These are phyloP conservation scores for Pichia terricola DNA, from an alignment of 1,139 yeast genomes.

Conservation along the genomic window DNA sequence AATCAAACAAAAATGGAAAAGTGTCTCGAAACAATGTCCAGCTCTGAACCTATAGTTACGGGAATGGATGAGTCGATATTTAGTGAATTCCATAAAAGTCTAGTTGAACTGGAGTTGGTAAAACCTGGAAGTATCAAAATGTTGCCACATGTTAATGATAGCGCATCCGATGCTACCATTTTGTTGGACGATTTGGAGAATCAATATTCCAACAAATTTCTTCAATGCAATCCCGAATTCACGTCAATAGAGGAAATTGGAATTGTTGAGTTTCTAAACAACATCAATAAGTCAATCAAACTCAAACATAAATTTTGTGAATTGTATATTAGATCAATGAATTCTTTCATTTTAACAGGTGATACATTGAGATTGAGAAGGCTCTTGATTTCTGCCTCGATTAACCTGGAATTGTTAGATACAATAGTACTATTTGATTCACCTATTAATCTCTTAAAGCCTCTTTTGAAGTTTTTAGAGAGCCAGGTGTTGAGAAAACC, in stretches of 20 bases:
- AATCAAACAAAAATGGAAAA: conserved; percentile 21
- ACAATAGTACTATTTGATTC: conserved; percentile 14
- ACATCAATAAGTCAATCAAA: conserved; percentile 10
- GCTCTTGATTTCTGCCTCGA: conserved; percentile 17
- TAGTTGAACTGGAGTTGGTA: conserved; percentile 17
- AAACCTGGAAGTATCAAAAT: conserved; percentile 8
- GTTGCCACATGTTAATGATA: too few species aligned
- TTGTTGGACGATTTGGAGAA: conserved; percentile 11
- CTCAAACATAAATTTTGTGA: conserved; percentile 14
- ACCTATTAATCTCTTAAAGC: conserved; percentile 19
- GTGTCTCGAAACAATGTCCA: neutral
- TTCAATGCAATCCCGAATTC: conserved; percentile 25
- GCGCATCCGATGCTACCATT: neutral
- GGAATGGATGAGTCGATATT: conserved; percentile 10
- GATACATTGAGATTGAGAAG: conserved; percentile 22
- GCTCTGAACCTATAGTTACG: neutral
- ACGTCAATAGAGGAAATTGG: conserved; percentile 24
- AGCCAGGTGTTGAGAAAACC: conserved; percentile 14
- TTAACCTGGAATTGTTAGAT: conserved; percentile 15
- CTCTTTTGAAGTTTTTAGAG: conserved; percentile 19
- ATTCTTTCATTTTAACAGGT: conserved; percentile 16
- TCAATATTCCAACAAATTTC: conserved; percentile 16
- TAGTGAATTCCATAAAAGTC: conserved; percentile 11
- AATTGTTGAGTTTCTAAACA: conserved; percentile 13
- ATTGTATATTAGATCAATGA: conserved; percentile 13